Conservation (phyloP, 768 basidiomycete species). For the Phlebiopsis flavidoalba region DNA sequence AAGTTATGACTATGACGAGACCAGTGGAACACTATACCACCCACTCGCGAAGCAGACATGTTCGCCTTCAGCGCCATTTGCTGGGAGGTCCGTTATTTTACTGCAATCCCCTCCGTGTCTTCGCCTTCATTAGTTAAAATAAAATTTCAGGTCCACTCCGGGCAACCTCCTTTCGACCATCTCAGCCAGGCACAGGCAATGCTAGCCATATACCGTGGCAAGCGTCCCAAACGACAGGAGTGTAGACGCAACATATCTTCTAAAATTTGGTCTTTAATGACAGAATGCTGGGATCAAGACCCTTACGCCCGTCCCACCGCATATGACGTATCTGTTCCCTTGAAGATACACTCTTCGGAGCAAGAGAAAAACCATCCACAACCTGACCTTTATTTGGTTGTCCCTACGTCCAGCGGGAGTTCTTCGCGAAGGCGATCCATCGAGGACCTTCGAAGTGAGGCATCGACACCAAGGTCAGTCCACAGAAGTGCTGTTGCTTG, state of each 20-base stretch:
- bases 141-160: background rate
- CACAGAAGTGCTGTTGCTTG: background rate
- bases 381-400: background rate
- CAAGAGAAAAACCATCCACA: background rate
- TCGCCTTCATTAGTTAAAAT: background rate
- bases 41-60: background rate
- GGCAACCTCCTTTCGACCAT: background rate
- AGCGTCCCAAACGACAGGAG: background rate
- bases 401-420: background rate
- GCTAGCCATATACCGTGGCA: background rate
- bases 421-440: background rate
- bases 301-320: background rate
- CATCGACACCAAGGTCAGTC: background rate
- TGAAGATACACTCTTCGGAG: background rate
- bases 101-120: background rate
- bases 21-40: background rate
- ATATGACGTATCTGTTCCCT: background rate
- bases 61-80: conserved; percentile 1
- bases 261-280: background rate
- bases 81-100: conserved; percentile 2
- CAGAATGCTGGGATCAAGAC: background rate
- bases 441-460: background rate
- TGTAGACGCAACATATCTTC: background rate
- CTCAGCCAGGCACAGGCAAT: background rate
- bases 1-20: background rate